Base-by-base conservation (phyloP, 2,329 filamentous ascomycete genomes). In the Phialocephala sp. region DNA sequence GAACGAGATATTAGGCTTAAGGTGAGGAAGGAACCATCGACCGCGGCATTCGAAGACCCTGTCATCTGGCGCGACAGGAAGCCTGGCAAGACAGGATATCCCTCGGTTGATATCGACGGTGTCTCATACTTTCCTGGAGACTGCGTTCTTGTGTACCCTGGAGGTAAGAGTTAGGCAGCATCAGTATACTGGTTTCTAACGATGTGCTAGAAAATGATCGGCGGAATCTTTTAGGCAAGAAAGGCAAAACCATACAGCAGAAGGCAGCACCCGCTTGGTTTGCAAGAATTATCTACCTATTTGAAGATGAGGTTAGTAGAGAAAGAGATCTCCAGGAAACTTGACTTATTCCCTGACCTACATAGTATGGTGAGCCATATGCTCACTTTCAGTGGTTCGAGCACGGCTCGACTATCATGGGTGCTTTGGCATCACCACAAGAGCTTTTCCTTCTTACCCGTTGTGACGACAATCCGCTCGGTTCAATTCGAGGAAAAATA, bases 301-400 rank as follows among this genome's bases (percentile, higher is more conserved):
- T 5, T 20, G 11, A 55, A 55, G 20, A 32, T 27, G 50, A 55
- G 50, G 50, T 55, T 5, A 32, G 50, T 55, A 2, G n/a, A 47
- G 3, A 2, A 6, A 55, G 11, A 32, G 27, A 6, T 32, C 27
- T 32, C 6, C 6, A 32, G 6, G 27, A 32, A 6, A 11, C 24
- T 55, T 22, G 4, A 15, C 32, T 27, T 2, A 9, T 55, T 15
- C 20, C 27, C 66, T 54, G 39, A 60, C 14, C 14, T 47, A 2
- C 37, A 15, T 27, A 63, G 41, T 12, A 37, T 39, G 52, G 37
- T 11, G 18, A 58, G 20, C 24, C 47, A 11, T 58, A 59, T 24
- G 67, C 59, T 9, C 72, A 73, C 43, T 2, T 72, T 1, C 63
- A 60, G 6, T 70, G 67, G 59, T 70, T 72, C n/a, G 9, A 39